Evolutionary conservation across 2,329 filamentous ascomycete species (phyloP).

Genomic region (Bisporella sp.): DNA sequence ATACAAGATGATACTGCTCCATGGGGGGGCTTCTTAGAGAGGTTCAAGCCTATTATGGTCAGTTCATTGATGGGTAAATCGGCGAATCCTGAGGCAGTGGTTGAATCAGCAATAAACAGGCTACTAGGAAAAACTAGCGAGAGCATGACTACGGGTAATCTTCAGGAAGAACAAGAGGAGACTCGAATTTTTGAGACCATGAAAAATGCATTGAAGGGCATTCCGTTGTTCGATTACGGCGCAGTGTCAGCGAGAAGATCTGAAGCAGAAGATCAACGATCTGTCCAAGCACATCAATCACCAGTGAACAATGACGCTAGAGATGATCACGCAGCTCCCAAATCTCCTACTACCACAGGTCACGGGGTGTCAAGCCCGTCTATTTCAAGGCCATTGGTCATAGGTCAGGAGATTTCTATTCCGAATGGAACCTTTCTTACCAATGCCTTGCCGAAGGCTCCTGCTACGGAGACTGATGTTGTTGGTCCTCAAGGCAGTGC

Average conservation of each 20-base stretch:
- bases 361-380: conserved; percentile 12
- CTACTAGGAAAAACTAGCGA: conserved; percentile 20
- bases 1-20: not conserved
- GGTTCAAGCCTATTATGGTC: conserved; percentile 20
- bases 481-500: too few relatives aligned
- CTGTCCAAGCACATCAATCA: conserved; percentile 7
- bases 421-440: too few relatives aligned
- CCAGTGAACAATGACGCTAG: conserved; percentile 12
- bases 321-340: conserved; percentile 13
- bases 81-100: conserved; percentile 19
- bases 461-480: too few relatives aligned
- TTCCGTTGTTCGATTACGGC: not conserved
- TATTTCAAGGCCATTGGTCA: conserved; percentile 23
- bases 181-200: conserved; percentile 12
- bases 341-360: conserved; percentile 11
- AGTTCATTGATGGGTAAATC: conserved; percentile 11
- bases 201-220: conserved; percentile 18
- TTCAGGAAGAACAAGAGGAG: conserved; percentile 7
- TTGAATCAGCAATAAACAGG: conserved; percentile 25
- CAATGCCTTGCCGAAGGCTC: too few relatives aligned
- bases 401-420: conserved; percentile 7
- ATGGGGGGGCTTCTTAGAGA: conserved; percentile 5
- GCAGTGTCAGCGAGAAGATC: too few relatives aligned
- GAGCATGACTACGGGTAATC: conserved; percentile 15
- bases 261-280: conserved; percentile 4